Conservation (phyloP, 129 eudicot genomes). For the Arctium lappa region DNA sequence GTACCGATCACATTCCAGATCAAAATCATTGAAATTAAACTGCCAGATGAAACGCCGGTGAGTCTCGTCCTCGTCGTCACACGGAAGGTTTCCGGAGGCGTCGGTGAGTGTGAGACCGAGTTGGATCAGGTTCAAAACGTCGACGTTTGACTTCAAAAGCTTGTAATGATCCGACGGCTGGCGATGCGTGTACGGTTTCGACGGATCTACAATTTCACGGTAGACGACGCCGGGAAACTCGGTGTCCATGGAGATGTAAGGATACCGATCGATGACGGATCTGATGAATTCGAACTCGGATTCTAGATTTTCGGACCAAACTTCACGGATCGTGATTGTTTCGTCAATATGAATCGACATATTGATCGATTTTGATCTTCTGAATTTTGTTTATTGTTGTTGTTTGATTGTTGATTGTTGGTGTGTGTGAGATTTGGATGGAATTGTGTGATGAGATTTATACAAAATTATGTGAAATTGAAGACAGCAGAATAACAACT, state of each 20-base stretch:
- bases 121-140: conserved; percentile 64
- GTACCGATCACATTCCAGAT: conserved; percentile 44
- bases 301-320: conserved; percentile 57
- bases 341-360: conserved; percentile 18
- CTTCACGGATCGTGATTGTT: conserved; percentile 47
- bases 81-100: conserved; percentile 63
- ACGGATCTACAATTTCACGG: conserved; percentile 18
- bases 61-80: conserved; percentile 33
- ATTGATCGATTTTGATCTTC: background rate
- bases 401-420: background rate
- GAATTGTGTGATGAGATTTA: too few relatives aligned
- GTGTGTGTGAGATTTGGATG: background rate
- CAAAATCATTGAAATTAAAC: conserved; percentile 59
- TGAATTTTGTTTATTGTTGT: background rate
- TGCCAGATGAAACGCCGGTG: conserved; percentile 42
- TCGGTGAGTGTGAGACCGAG: conserved; percentile 78
- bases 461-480: background rate
- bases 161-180: conserved; percentile 50
- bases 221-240: conserved; percentile 77
- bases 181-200: conserved; percentile 18
- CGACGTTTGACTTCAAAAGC: conserved; percentile 68
- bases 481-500: conserved; percentile 16
- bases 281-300: conserved; percentile 52
- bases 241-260: conserved; percentile 74
- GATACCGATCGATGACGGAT: conserved; percentile 44